Evolutionary conservation across 2,329 filamentous ascomycete species (phyloP).

Genomic region (Colletotrichum brevisporum): DNA sequence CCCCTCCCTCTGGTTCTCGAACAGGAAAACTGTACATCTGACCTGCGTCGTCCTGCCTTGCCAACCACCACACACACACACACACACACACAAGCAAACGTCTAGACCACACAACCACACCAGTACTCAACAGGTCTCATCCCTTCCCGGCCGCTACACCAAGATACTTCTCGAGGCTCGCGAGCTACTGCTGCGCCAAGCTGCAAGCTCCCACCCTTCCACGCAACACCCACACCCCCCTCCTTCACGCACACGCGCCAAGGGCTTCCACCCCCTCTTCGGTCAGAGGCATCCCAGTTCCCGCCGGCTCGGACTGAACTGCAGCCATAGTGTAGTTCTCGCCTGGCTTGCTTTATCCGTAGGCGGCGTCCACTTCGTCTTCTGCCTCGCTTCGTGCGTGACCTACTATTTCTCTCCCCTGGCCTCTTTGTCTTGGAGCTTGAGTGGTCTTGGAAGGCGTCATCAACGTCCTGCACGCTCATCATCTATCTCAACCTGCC

Average conservation of each 20-base stretch:
- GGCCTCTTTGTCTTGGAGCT: constrained; percentile 32
- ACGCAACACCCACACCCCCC: constrained; percentile 5
- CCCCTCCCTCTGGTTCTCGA: constrained; percentile 31
- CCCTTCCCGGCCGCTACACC: background rate
- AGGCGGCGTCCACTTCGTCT: constrained; percentile 22
- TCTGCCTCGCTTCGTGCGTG: constrained; percentile 36
- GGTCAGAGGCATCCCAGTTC: constrained; percentile 39
- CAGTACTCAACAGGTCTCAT: constrained; percentile 22
- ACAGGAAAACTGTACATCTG: constrained; percentile 36
- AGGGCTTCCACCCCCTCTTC: constrained; percentile 30
- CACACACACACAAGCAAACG: background rate
- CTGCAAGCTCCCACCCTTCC: constrained; percentile 25
- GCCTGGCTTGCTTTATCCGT: constrained; percentile 35
- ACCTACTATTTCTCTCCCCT: constrained; percentile 34
- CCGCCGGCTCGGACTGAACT: constrained; percentile 36
- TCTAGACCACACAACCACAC: background rate
- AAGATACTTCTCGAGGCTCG: constrained; percentile 32
- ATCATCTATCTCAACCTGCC: constrained; percentile 10
- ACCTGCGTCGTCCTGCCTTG: constrained; percentile 35
- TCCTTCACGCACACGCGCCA: constrained; percentile 27
- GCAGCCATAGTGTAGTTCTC: constrained; percentile 34
- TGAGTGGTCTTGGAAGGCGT: constrained; percentile 28
- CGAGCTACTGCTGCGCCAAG: constrained; percentile 39
- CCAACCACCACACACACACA: constrained; percentile 1
- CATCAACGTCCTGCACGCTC: constrained; percentile 10